A percentile compares a stretch with the other conserved stretches of the same genome.
Conservation (phyloP, 768 basidiomycete species). For the Ramaria rubella region DNA sequence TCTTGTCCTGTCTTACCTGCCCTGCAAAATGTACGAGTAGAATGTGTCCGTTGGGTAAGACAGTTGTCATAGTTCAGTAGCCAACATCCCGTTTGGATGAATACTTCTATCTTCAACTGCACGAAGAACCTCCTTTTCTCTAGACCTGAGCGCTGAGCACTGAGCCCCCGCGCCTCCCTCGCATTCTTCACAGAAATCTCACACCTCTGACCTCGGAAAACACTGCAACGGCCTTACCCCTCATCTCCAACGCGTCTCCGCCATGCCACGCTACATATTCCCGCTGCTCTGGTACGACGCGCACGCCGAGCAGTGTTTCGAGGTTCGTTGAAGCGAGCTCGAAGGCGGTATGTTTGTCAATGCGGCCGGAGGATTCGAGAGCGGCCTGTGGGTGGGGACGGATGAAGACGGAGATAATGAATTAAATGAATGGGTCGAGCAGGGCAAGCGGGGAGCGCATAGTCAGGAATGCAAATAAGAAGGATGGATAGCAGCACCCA, state of each 20-base stretch:
- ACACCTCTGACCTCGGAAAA: conserved; percentile 23
- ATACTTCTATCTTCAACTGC: no score
- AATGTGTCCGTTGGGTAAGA: no score
- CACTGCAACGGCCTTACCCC: conserved; percentile 39
- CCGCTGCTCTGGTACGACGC: conserved; percentile 19
- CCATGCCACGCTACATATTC: conserved; percentile 35
- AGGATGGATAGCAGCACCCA: conserved; percentile 19
- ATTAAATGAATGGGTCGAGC: no score
- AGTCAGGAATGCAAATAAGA: neutral
- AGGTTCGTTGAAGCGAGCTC: conserved; percentile 37
- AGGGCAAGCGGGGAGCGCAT: neutral
- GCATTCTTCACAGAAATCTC: neutral
- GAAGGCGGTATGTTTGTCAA: conserved; percentile 28
- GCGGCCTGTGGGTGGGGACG: no score
- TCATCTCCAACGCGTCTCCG: conserved; percentile 36
- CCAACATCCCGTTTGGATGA: no score
- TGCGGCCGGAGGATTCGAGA: conserved; percentile 34
- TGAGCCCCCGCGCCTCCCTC: no score
- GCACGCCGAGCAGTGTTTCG: conserved; percentile 36
- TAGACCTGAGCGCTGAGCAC: no score
- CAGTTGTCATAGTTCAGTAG: no score
- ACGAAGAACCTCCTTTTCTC: no score
- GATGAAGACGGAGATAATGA: no score
- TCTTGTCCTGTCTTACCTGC: no score
- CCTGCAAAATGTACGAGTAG: no score